Evolutionary conservation across 1,139 yeast species (phyloP), one percentile per base, ranked within the genome.

Genomic region (Yamadazyma blattariae): DNA sequence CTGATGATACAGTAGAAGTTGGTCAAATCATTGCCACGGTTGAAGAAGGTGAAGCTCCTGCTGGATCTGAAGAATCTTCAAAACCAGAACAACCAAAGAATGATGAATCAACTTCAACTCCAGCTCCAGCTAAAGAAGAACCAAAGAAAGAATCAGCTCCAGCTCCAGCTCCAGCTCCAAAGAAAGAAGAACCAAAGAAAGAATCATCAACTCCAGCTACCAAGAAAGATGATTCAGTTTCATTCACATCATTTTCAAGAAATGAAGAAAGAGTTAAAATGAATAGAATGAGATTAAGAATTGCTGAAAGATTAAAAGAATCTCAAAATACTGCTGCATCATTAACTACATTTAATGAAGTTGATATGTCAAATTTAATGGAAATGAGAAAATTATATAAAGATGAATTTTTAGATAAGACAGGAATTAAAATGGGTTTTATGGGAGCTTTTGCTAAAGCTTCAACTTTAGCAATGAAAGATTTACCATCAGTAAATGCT

Each of bases 271-370:
- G 90, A 64, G 95, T 94, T 50, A 92, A 92, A 75, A 92, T 92
- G 98, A 92, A 90, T 82, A 87, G 99, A 75, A 94, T 92, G 98
- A 86, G 99, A 73, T 71, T 87, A 68, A 87, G 99, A 78, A 94
- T 94, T 50, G 97, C 98, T 40, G 97, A 94, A 74, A 88, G 99
- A 71, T 84, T 92, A 62, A 92, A 92, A 86, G 97, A 94, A 74
- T 86, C 97, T 26, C 99, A 92, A 71, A 92, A 92, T 75, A 89
- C 98, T 38, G 96, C 97, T 48, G 99, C 99, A 32, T 88, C 97
- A 35, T 79, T 92, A 59, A 92, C 98, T 45, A 92, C 98, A 32
- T 92, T 92, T 77, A 90, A 92, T 68, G 98, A 92, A 71, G 96
- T 88, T 47, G 98, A 92, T 71, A 92, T 92, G 98, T 74, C 95